A percentile compares a stretch with the other conserved stretches of the same genome.
phyloP scores from a whole-genome alignment of 768 basidiomycete species.

The Rickenella mellea region DNA sequence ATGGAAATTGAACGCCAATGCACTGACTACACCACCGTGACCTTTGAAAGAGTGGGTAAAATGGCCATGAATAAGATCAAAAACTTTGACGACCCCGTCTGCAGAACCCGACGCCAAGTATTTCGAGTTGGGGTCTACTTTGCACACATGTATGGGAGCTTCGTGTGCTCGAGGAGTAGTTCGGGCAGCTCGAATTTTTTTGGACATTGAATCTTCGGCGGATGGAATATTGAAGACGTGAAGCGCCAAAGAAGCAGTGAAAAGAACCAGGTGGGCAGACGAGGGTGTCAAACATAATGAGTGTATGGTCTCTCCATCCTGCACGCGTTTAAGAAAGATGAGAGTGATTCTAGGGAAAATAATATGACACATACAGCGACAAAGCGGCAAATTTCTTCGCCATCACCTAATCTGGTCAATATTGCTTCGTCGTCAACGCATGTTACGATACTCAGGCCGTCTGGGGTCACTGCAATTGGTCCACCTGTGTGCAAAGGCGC shows the following conservation, averaged over 20 bases:
- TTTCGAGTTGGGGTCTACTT: conserved; percentile 74
- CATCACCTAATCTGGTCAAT: conserved; percentile 70
- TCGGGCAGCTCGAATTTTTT: conserved; percentile 58
- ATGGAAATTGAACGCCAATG: conserved; percentile 77
- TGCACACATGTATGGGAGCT: conserved; percentile 87
- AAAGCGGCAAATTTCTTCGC: conserved; percentile 72
- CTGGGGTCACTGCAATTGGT: conserved; percentile 67
- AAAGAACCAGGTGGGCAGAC: conserved; percentile 63
- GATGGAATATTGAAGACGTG: conserved; percentile 75
- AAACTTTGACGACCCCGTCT: conserved; percentile 95
- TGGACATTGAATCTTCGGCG: conserved; percentile 28
- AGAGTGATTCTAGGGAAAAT: not conserved
- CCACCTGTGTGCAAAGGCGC: conserved; percentile 85
- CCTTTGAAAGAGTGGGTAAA: conserved; percentile 93
- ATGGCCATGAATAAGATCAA: conserved; percentile 82
- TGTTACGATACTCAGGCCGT: conserved; percentile 75
- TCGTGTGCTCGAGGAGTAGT: conserved; percentile 81
- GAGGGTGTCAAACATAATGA: conserved; percentile 77
- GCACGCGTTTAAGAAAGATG: conserved; percentile 5
- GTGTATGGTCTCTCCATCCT: conserved; percentile 84
- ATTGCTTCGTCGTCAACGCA: conserved; percentile 83
- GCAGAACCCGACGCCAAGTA: conserved; percentile 94
- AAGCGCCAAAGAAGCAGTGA: conserved; percentile 73
- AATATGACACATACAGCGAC: conserved; percentile 54
- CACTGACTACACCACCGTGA: conserved; percentile 95